Evolutionary conservation across 75 land plant genomes (phyloP).

Genomic region (Picea sitchensis): DNA sequence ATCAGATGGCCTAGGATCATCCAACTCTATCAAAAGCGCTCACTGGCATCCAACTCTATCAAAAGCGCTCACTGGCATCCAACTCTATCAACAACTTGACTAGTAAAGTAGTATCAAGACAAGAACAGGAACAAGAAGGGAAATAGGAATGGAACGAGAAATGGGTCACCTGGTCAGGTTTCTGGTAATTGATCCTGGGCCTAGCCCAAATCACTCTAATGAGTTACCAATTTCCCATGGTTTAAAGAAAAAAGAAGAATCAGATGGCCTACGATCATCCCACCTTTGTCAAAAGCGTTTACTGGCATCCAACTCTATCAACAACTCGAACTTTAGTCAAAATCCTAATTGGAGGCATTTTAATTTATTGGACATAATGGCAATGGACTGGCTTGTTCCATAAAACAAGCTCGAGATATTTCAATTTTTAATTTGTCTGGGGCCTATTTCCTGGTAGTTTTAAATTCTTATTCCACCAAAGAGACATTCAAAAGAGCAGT

Average conservation of each 20-base stretch:
- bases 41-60: neutral
- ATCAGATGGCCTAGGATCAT: neutral
- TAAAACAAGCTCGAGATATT: neutral
- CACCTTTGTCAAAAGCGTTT: conserved; percentile 5
- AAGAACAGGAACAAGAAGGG: too few relatives aligned
- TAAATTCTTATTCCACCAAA: neutral
- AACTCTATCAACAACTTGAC: neutral
- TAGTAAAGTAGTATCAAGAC: too few relatives aligned
- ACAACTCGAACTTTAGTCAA: neutral
- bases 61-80: neutral
- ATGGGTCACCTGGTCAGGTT: too few relatives aligned
- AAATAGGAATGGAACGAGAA: too few relatives aligned
- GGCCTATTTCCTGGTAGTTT: neutral
- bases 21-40: neutral
- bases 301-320: neutral
- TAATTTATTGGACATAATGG: neutral
- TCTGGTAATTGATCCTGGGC: too few relatives aligned
- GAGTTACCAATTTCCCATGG: neutral
- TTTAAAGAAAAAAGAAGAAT: neutral
- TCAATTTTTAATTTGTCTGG: neutral
- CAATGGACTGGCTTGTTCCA: neutral
- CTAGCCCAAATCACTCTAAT: too few relatives aligned
- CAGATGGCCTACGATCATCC: neutral
- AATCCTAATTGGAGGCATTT: neutral
- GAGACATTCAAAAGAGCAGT: neutral